These are phyloP conservation scores for Oidiodendron maius DNA, from an alignment of 495 filamentous ascomycete species.

Conservation along the genomic window DNA sequence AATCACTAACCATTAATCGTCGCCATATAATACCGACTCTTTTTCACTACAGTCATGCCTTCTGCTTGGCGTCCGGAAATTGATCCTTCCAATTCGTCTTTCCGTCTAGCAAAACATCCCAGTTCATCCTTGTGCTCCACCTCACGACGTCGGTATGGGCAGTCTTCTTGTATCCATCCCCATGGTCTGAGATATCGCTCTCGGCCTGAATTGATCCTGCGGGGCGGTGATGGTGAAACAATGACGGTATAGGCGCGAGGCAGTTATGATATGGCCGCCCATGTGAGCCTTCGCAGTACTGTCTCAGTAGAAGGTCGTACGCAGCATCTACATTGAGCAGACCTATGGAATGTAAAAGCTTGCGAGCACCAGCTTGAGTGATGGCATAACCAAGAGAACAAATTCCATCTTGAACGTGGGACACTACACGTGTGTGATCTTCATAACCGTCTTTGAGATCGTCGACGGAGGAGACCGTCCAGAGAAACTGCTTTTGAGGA, in stretches of 20 bases:
- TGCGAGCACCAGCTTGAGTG: conserved; percentile 29
- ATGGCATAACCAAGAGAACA: conserved; percentile 1
- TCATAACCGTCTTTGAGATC: neutral
- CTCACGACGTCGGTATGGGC: neutral
- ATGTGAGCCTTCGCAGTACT: conserved; percentile 53
- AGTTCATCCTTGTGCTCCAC: conserved; percentile 5
- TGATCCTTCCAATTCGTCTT: neutral
- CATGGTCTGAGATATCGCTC: conserved; percentile 25
- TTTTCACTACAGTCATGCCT: neutral
- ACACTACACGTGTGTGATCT: conserved; percentile 2
- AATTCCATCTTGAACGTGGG: conserved; percentile 3
- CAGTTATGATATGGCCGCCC: conserved; percentile 46
- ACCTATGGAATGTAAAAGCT: conserved; percentile 51
- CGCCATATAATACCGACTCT: too few species aligned
- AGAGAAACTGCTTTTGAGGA: neutral
- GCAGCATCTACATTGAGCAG: conserved; percentile 53
- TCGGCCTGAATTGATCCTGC: conserved; percentile 55
- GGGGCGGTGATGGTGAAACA: conserved; percentile 52
- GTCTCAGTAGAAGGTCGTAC: conserved; percentile 56
- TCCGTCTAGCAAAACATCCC: conserved; percentile 1
- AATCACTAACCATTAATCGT: too few species aligned
- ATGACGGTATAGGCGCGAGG: conserved; percentile 43
- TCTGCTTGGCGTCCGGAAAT: neutral
- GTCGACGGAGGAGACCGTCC: neutral
- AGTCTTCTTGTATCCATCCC: neutral